Conservation (phyloP, 257 asterid genomes). For the Primulina eburnea region DNA sequence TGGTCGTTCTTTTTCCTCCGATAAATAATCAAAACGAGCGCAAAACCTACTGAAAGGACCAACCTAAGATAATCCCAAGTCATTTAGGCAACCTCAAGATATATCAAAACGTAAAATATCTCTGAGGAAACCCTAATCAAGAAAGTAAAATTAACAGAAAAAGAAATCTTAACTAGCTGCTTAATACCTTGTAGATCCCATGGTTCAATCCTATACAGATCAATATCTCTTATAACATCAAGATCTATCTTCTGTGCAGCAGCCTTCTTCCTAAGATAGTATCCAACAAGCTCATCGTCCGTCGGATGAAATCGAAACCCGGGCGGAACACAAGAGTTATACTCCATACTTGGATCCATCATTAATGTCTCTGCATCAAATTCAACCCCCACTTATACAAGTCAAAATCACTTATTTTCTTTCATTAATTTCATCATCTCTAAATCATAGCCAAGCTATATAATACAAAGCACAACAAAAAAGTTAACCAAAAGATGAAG, state of each 20-base stretch:
- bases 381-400: slow-evolving; percentile 34
- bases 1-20: background rate
- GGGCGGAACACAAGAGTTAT: slow-evolving; percentile 48
- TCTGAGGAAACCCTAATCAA: background rate
- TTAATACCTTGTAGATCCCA: slow-evolving; percentile 59
- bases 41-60: background rate
- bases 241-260: slow-evolving; percentile 60
- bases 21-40: no score
- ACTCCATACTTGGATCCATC: slow-evolving; percentile 33
- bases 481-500: slow-evolving; percentile 15
- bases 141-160: background rate
- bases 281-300: slow-evolving; percentile 55
- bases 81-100: background rate
- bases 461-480: background rate
- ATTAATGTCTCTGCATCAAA: slow-evolving; percentile 37
- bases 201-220: slow-evolving; percentile 56
- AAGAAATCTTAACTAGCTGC: background rate
- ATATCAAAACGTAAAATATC: no score
- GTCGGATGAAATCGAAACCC: slow-evolving; percentile 62
- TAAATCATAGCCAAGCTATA: slow-evolving; percentile 24
- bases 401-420: slow-evolving; percentile 13
- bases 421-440: slow-evolving; percentile 24
- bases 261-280: slow-evolving; percentile 50
- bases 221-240: slow-evolving; percentile 53
- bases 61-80: background rate